phyloP scores from a whole-genome alignment of 495 filamentous ascomycete genomes.

The Penicillium lividum region DNA sequence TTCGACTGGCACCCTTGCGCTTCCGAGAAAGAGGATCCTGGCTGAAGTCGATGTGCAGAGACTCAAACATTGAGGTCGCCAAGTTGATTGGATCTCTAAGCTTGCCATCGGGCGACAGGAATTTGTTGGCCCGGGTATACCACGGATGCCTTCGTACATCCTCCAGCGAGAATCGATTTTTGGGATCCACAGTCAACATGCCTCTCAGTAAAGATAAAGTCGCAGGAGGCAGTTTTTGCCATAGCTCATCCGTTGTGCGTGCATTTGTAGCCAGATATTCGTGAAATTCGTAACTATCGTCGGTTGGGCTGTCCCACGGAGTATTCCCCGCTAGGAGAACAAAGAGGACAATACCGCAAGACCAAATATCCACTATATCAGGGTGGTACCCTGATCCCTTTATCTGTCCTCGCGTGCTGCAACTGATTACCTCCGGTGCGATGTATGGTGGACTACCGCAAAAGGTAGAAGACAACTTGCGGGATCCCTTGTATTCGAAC shows the following conservation, averaged over 20 bases:
- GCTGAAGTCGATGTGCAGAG: constrained; percentile 86
- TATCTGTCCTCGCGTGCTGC: constrained; percentile 44
- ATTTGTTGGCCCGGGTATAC: constrained; percentile 83
- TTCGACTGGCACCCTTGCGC: constrained; percentile 41
- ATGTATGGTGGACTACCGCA: constrained; percentile 98
- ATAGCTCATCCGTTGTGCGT: constrained; percentile 79
- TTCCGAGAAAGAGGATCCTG: constrained; percentile 57
- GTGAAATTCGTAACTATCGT: constrained; percentile 75
- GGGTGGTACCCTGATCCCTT: constrained; percentile 73
- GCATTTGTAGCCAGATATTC: constrained; percentile 82
- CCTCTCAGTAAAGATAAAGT: constrained; percentile 85
- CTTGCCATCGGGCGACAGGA: constrained; percentile 70
- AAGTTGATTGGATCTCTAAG: constrained; percentile 78
- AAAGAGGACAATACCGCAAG: constrained; percentile 93
- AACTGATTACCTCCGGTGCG: constrained; percentile 82
- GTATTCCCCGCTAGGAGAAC: constrained; percentile 95
- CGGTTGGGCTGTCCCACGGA: constrained; percentile 92
- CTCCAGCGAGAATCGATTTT: constrained; percentile 77
- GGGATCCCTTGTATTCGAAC: constrained; percentile 81
- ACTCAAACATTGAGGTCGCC: constrained; percentile 90
- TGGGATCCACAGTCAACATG: constrained; percentile 84
- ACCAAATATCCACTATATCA: constrained; percentile 93
- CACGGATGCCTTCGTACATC: constrained; percentile 92
- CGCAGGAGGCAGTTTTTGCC: constrained; percentile 75
- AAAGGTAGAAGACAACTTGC: constrained; percentile 79